phyloP scores from a whole-genome alignment of 345 rosid genomes.

The Pistacia atlantica region DNA sequence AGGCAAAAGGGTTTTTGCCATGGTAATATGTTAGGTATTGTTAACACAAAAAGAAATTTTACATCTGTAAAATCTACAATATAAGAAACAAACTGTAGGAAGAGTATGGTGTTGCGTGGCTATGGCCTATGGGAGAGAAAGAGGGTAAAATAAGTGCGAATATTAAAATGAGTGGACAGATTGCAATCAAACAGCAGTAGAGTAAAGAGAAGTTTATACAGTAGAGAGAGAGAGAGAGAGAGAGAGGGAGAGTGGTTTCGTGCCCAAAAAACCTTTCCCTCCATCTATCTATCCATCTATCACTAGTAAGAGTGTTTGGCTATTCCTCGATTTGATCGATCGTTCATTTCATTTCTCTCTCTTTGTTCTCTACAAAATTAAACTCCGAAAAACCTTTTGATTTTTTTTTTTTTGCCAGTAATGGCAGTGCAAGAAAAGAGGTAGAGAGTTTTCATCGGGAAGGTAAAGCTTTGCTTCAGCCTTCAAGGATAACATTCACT shows the following conservation, averaged over 20 bases:
- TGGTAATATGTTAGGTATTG: no score
- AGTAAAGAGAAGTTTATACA: neutral
- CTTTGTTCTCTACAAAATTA: constrained; percentile 19
- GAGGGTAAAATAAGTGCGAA: constrained; percentile 24
- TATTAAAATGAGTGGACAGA: constrained; percentile 28
- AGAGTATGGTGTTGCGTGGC: neutral
- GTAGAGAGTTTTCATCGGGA: constrained; percentile 76
- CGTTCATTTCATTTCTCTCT: constrained; percentile 26
- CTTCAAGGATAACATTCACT: constrained; percentile 4
- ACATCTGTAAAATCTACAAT: no score
- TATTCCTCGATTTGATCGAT: constrained; percentile 67
- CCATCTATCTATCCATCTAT: constrained; percentile 12
- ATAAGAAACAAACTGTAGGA: no score
- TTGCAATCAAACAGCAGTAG: constrained; percentile 5
- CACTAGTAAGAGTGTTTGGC: neutral
- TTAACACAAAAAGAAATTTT: no score
- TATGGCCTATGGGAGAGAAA: neutral
- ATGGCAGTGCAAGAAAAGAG: constrained; percentile 63
- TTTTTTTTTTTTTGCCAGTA: constrained; percentile 51
- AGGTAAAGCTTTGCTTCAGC: constrained; percentile 49
- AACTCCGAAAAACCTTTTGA: constrained; percentile 10
- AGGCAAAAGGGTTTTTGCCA: no score
- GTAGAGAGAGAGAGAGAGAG: neutral
- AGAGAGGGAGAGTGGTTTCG: constrained; percentile 17
- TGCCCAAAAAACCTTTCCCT: constrained; percentile 23